Evolutionary conservation across 768 basidiomycete species (phyloP).

Genomic region (Suillus subluteus): DNA sequence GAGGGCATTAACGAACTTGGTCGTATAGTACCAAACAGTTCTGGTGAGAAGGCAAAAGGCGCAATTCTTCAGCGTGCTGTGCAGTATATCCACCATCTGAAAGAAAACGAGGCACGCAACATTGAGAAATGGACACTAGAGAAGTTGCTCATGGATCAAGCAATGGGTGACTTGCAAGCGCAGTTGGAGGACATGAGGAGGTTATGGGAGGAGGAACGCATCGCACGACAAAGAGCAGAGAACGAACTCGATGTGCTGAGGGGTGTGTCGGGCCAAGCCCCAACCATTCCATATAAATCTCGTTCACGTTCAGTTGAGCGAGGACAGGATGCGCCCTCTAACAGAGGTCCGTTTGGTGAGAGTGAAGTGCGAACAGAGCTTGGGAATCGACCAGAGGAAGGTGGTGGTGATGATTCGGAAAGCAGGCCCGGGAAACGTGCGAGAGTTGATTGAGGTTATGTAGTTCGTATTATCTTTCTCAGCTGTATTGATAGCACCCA

Average conservation of each 20-base stretch:
- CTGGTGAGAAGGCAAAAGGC: constrained; percentile 88
- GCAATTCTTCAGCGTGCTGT: constrained; percentile 88
- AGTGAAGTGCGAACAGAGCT: constrained; percentile 26
- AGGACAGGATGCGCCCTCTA: constrained; percentile 22
- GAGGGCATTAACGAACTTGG: constrained; percentile 94
- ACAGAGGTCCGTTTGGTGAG: constrained; percentile 17
- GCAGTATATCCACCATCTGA: constrained; percentile 89
- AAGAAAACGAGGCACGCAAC: constrained; percentile 88
- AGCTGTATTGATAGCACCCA: constrained; percentile 11
- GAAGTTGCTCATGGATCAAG: constrained; percentile 90
- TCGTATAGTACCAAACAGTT: constrained; percentile 84
- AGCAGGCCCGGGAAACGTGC: constrained; percentile 34
- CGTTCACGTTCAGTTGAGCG: constrained; percentile 34
- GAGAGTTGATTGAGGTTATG: constrained; percentile 32
- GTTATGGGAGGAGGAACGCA: constrained; percentile 81
- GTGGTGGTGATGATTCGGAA: constrained; percentile 24
- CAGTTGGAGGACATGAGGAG: constrained; percentile 82
- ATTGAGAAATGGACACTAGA: constrained; percentile 95
- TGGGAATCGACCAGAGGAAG: constrained; percentile 24
- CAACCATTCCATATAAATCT: constrained; percentile 15
- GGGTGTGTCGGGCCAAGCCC: constrained; percentile 31
- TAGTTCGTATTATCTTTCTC: constrained; percentile 12
- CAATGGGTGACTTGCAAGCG: constrained; percentile 83
- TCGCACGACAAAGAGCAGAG: constrained; percentile 60
- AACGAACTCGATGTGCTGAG: constrained; percentile 64